Base-by-base conservation (phyloP, 805 yeast genomes). In the Monosporozyma aquatica region DNA sequence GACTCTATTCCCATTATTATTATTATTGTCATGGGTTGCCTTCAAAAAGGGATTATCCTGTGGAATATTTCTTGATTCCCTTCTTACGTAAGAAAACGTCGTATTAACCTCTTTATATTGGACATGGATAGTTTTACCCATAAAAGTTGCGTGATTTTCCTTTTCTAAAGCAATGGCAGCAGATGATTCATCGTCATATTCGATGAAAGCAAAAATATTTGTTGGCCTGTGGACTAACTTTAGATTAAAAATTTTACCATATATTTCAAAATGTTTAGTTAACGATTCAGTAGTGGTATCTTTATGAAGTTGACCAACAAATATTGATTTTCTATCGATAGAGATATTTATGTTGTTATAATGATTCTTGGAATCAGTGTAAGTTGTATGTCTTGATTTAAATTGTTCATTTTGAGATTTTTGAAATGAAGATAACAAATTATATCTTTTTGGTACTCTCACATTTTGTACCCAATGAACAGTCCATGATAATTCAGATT, bases 401-500 rank as follows among this genome's bases (percentile, higher is more conserved):
- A 11, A 26, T 20, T 34, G 25, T 14, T 50, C 36, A 25, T 20
- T 37, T 37, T 47, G 47, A 18, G 24, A 35, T 5, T 32, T 32
- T 32, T 20, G 17, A 20, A 13, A 9, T 4, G 35, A 32, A 18
- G 35, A 32, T 17, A 59, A 39, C 36, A 62, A 42, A 43, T 62
- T 62, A 44, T 50, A 51, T 28, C 60, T 64, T 26, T 61, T 57
- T 21, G 72, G 70, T 27, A 71, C 74, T 38, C 78, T 87, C 36
- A 86, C 70, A 55, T 86, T 86, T 62, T 85, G 89, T 0, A 92
- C 87, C 95, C 95, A 86, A 53, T 82, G 87, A 34, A 81, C 82
- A 35, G 65, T 65, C 72, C 78, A 77, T n/a, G 64, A 61, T 6
- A 69, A 64, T 37, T 72, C 72, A 11, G 72, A 69, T 49, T 81